Conservation (phyloP, 2,329 filamentous ascomycete species). For the Alternaria brassicae region DNA sequence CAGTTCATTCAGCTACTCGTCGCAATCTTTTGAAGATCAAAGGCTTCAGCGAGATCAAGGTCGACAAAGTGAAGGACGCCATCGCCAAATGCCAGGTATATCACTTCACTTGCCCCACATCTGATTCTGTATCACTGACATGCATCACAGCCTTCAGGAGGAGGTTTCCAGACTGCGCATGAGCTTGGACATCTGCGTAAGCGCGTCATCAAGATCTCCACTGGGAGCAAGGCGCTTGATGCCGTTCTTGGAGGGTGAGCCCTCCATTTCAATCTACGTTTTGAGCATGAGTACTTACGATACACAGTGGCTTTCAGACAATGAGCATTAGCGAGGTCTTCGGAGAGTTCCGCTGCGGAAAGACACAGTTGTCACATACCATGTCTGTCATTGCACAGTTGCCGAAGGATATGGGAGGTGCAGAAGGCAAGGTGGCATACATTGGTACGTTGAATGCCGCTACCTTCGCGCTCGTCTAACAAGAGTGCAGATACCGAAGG, state of each 20-base stretch:
- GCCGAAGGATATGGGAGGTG: conserved; percentile 68
- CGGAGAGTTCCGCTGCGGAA: conserved; percentile 70
- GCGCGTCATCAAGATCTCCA: conserved; percentile 69
- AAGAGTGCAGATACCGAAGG: conserved; percentile 43
- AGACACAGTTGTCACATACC: conserved; percentile 73
- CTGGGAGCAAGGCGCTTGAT: conserved; percentile 74
- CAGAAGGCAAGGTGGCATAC: conserved; percentile 72
- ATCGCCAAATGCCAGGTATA: conserved; percentile 66
- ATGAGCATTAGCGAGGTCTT: conserved; percentile 73
- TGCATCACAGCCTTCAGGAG: conserved; percentile 59
- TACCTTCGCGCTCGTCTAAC: conserved; percentile 10
- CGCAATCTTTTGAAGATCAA: conserved; percentile 70
- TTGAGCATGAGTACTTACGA: conserved; percentile 15
- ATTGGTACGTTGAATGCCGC: conserved; percentile 57
- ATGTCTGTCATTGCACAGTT: conserved; percentile 70
- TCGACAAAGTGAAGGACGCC: conserved; percentile 74
- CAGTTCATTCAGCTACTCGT: conserved; percentile 66
- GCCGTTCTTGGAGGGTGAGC: conserved; percentile 67
- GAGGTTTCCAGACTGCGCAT: conserved; percentile 70
- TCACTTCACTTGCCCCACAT: background rate
- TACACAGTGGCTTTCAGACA: conserved; percentile 68
- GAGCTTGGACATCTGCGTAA: conserved; percentile 70
- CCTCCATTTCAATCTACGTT: background rate
- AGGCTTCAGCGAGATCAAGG: conserved; percentile 73
- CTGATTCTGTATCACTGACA: conserved; percentile 15